A percentile compares a stretch with the other conserved stretches of the same genome.
phyloP scores from a whole-genome alignment of 2,329 filamentous ascomycete species.

The Neofusicoccum sp. region DNA sequence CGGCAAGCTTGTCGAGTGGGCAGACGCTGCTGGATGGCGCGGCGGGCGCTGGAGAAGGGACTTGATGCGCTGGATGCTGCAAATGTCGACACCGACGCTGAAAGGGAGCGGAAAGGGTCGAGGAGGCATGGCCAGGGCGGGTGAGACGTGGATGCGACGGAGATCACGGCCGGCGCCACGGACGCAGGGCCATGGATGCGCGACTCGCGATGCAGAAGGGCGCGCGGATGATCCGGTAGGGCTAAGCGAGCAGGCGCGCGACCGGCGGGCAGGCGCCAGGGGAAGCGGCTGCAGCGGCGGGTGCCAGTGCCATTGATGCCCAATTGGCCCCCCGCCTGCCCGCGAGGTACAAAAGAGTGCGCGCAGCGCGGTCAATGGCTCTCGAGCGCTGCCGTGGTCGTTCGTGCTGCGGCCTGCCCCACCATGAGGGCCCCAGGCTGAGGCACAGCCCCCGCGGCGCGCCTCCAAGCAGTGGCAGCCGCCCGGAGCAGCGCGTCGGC shows the following conservation, averaged over 20 bases:
- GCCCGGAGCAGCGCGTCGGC: too few relatives aligned
- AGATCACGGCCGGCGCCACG: too few relatives aligned
- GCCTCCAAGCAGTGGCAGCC: too few relatives aligned
- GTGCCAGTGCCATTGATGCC: neutral
- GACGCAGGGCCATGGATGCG: neutral
- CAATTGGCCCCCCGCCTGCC: neutral
- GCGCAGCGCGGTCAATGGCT: too few relatives aligned
- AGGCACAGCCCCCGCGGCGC: neutral
- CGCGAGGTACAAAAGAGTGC: neutral
- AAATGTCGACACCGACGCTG: slow-evolving; percentile 76
- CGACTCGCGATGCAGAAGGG: too few relatives aligned
- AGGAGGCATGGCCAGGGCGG: slow-evolving; percentile 37
- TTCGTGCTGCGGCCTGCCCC: too few relatives aligned
- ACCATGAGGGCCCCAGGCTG: neutral
- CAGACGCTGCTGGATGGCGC: neutral
- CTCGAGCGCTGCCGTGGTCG: too few relatives aligned
- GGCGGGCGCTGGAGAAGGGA: slow-evolving; percentile 34
- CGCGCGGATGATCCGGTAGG: neutral
- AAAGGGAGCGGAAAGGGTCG: slow-evolving; percentile 64
- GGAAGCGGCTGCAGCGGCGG: neutral
- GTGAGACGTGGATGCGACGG: neutral
- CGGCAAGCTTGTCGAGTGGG: neutral
- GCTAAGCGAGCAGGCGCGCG: too few relatives aligned
- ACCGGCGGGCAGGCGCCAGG: too few relatives aligned
- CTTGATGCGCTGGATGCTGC: slow-evolving; percentile 64